Evolutionary conservation across 202 grass and related monocot species (phyloP), one percentile per base, ranked within the genome.

Genomic region (Zoysia matrella): DNA sequence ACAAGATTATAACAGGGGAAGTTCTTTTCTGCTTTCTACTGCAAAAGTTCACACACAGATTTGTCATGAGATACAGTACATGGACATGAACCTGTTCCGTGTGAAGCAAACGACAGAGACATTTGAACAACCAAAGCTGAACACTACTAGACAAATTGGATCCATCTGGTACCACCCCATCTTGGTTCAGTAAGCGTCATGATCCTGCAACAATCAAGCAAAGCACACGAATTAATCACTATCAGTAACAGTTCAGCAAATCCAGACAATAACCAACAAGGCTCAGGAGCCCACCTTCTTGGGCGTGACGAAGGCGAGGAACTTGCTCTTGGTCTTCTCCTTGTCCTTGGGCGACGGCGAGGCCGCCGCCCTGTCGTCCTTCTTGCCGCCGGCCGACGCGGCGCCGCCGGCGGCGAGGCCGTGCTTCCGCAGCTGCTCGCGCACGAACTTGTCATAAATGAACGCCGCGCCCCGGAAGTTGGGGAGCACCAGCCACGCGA

Each of bases 401-500:
- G 22, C 51, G 60, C 69, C 67, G 10, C 65, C 52, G 47, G 72
- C 18, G 2, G 60, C 78, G 56, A 88, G 82, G 65, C 86, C 77
- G 44, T 80, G 80, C 84, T 92, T 92, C 78, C 83, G 86, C 42
- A 97, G 82, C 75, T 94, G 85, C 45, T 94, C 87, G 70, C 94
- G 88, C 15, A 97, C 94, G 83, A 92, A 89, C 74, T 88, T 94
- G 54, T 90, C 85, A 75, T 97, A 97, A 74, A 97, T 87, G 85
- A 92, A 97, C 11, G 94, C 94, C 1, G 94, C 86, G 56, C 94
- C 94, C 60, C 84, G 94, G 81, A 94, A 97, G 73, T 97, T 90
- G 16, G 92, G 94, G 54, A 97, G 86, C 76, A 82, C 94, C 82
- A 92, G 76, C 94, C 94, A 97, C 65, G 90, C 92, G 62, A 92